phyloP scores from a whole-genome alignment of 345 rosid genomes.

The Draba incana region DNA sequence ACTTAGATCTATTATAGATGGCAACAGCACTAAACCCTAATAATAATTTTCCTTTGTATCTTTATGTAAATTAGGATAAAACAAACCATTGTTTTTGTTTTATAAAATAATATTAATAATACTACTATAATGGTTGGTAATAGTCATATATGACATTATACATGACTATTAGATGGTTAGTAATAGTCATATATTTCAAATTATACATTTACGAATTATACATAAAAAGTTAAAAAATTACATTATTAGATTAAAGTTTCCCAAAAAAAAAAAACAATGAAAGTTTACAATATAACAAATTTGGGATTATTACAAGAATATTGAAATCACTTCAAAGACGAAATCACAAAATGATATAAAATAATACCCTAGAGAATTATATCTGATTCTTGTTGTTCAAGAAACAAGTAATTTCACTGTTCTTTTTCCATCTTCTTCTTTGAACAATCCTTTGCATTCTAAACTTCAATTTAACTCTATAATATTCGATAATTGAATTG shows the following conservation, averaged over 20 bases:
- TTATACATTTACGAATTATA: too few species aligned
- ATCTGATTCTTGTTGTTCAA: constrained; percentile 27
- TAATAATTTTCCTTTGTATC: not conserved
- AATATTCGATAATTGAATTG: constrained; percentile 23
- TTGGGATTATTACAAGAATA: not conserved
- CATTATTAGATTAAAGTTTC: not conserved
- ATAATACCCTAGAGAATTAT: not conserved
- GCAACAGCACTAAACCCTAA: constrained; percentile 36
- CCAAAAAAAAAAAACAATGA: not conserved
- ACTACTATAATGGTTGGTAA: too few species aligned
- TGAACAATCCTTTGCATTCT: constrained; percentile 11
- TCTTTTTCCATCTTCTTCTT: not conserved
- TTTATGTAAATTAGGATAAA: constrained; percentile 19
- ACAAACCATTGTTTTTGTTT: constrained; percentile 14
- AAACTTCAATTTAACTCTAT: not conserved
- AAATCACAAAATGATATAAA: not conserved
- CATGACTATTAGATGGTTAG: too few species aligned
- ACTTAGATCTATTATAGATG: constrained; percentile 62
- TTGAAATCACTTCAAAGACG: not conserved
- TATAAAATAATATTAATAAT: not conserved
- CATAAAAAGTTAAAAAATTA: not conserved
- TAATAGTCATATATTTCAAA: too few species aligned
- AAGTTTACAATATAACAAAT: too few species aligned
- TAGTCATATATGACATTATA: too few species aligned
- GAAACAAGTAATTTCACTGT: not conserved